Evolutionary conservation across 129 eudicot genomes (phyloP), one percentile per base, ranked within the genome.

Genomic region (Flaveria trinervia): DNA sequence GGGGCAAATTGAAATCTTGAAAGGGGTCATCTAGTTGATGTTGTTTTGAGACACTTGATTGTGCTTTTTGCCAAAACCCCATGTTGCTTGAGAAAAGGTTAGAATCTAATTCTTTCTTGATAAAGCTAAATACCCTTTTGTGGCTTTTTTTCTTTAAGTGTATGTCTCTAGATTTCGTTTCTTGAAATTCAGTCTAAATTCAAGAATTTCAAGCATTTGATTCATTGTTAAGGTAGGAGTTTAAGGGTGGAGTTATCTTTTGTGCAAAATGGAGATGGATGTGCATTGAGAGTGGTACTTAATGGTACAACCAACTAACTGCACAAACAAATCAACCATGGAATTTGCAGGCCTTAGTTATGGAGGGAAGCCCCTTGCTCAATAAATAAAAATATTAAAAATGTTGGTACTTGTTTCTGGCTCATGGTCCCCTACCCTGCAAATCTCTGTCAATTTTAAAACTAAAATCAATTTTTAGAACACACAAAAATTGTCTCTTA

Each of bases 401-500:
- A 70, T 48, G 71, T 69, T 83, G 79, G 83, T 87, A 84, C 96
- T 90, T 82, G 61, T 76, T 80, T 74, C 80, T 80, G 84, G 84
- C 71, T 71, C 62, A 73, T 87, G 96, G 92, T 87, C 96, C 96
- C 92, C 87, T 75, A 62, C 73, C 84, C 91, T 82, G 83, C 84
- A 89, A 86, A 83, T 84, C 84, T 75, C 77, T 78, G 78, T 81
- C 88, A 78, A 80, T 66, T 83, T 44, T 80, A 82, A 82, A 72
- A 46, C 65, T 56, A 36, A 55, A 80, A 74, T 74, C 74, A 45
- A 44, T 67, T 80, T 64, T 68, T 59, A 67, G 70, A 80, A 74
- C 80, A 80, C 76, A 74, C 76, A 80, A 74, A 74, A 68, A 80
- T 79, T 77, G 80, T 80, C 87, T 85, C 81, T 68, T 82, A 76